Evolutionary conservation across 768 basidiomycete species (phyloP), one percentile per base, ranked within the genome.

Genomic region (Kwoniella shandongensis): DNA sequence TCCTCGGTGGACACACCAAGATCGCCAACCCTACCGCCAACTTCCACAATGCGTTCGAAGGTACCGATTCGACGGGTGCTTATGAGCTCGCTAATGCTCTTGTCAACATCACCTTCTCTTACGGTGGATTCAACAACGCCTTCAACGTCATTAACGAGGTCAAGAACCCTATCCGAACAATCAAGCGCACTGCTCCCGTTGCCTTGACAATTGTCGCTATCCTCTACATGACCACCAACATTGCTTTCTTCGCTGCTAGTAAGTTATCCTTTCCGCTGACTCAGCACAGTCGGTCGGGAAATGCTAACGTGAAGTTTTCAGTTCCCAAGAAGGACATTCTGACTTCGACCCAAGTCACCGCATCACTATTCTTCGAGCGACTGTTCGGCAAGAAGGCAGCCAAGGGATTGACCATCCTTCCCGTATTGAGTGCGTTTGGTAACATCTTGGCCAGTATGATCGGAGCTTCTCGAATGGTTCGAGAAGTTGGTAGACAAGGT

Each of bases 401-500:
- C 1, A 61, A 55, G 38, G 47, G 62, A 44, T 23, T 60, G 40
- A 46, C 65, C 57, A 39, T 64, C 53, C 32, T 67, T 55, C 58
- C 62, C 1, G 62, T 62, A 1, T 32, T 66, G 18, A 60, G 57
- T 38, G 68, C 68, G 6, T 59, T 63, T 18, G 57, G 65, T 41
- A 67, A 66, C 42, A 44, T 66, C 4, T 45, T 57, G 17, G 49
- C 32, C 26, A 35, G 27, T 29, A 50, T 60, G 46, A 74, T 81
- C 51, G 81, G 79, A 7, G 72, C 80, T 69, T 74, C 80, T 13
- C 78, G 82, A 36, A 72, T 82, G 44, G 75, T 83, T 26, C 79
- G 82, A 22, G 83, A 84, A 68, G 76, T 82, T 29, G 82, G 61
- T 13, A 77, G 83, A 45, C 82, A 83, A 73, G 82, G 82, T 11